Evolutionary conservation across 768 basidiomycete genomes (phyloP).

Genomic region (Fomitopsis serialis): DNA sequence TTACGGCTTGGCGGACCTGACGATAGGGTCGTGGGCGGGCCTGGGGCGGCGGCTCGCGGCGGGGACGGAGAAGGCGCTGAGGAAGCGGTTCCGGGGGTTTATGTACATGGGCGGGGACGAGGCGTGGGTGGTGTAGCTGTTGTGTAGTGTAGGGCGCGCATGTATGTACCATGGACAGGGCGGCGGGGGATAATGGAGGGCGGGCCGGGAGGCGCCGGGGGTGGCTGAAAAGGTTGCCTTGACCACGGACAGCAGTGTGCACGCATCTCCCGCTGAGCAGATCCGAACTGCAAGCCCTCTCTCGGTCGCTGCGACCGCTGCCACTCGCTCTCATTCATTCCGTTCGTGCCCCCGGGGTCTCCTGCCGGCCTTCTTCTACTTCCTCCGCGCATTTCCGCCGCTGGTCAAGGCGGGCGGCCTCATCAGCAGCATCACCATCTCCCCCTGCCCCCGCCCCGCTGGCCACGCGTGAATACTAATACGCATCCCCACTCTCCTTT

Average conservation of each 20-base stretch:
- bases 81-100: conserved; percentile 58
- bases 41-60: conserved; percentile 60
- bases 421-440: conserved; percentile 18
- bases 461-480: conserved; percentile 12
- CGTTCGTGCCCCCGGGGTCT: conserved; percentile 4
- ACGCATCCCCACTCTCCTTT: conserved; percentile 18
- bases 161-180: conserved; percentile 1
- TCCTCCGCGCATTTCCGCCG: conserved; percentile 1
- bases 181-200: not conserved
- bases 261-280: conserved; percentile 14
- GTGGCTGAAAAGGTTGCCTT: conserved; percentile 37
- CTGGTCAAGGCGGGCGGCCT: not conserved
- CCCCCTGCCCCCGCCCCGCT: conserved; percentile 3
- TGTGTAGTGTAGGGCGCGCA: not conserved
- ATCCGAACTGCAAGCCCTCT: conserved; percentile 18
- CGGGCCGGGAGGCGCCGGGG: conserved; percentile 2
- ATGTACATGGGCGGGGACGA: conserved; percentile 59
- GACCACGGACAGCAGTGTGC: conserved; percentile 39
- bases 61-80: conserved; percentile 45
- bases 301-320: not conserved
- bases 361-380: too few relatives aligned
- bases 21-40: conserved; percentile 66
- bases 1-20: conserved; percentile 73
- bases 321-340: not conserved
- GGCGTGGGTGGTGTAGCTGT: conserved; percentile 9